Evolutionary conservation across 169 alveolate genomes (phyloP), one percentile per base, ranked within the genome.

Genomic region (Theileria orientalis): DNA sequence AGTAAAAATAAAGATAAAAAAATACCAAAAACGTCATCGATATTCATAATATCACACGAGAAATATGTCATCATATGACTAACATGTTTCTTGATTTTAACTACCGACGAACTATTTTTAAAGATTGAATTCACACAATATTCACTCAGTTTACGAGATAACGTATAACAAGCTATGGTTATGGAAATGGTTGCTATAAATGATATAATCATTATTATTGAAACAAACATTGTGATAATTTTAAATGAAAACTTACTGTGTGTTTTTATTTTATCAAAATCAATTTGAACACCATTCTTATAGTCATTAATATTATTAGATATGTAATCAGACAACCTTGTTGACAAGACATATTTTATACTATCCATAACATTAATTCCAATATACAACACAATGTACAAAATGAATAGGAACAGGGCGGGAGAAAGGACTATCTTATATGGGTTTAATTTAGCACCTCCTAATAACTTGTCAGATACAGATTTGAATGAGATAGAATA

Each of bases 21-120:
- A 13, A 57, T 44, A 6, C 79, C 85, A 27, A 52, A 21, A 30
- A 33, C 41, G 19, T 76, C 79, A 21, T 76, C 85, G 85, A n/a
- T n/a, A n/a, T n/a, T n/a, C n/a, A n/a, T n/a, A n/a, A n/a, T n/a
- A n/a, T n/a, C n/a, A n/a, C n/a, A 76, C 0, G 80, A 44, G n/a
- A 76, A 42, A 25, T 63, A 76, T 13, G 85, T 76, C 19, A 76
- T 42, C 30, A 69, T 51, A 27, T 33, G 46, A 25, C 76, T 67
- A 61, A 76, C 27, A 7, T 52, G 40, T n/a, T 33, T 51, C 46
- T 76, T 67, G 5, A 57, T 19, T 46, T 69, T 51, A 5, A 49
- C 27, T 2, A 42, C 74, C 11, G 59, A 2, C 23, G 80, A 33
- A 21, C 69, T 14, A 35, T 41, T 76, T 13, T 69, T 13, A n/a